These are phyloP conservation scores for Stromatinia cepivora DNA, from an alignment of 2,329 filamentous ascomycete species.

Conservation along the genomic window DNA sequence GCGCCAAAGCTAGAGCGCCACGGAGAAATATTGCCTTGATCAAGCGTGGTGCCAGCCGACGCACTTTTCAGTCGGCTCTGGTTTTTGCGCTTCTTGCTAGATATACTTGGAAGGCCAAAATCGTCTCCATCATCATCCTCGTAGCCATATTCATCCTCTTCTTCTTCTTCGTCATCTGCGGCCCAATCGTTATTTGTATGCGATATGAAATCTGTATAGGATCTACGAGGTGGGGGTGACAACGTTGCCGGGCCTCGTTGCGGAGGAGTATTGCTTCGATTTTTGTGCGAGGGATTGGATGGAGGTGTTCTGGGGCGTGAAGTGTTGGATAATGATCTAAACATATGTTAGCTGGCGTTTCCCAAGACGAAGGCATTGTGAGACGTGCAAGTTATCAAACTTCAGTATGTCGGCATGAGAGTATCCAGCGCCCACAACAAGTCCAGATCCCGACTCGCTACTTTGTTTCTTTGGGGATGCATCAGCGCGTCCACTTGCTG, in stretches of 20 bases:
- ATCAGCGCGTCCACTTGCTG: constrained; percentile 57
- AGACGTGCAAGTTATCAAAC: constrained; percentile 72
- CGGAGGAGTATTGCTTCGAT: constrained; percentile 58
- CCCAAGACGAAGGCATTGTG: background rate
- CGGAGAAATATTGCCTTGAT: constrained; percentile 32
- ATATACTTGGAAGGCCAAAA: constrained; percentile 89
- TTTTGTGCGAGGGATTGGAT: constrained; percentile 55
- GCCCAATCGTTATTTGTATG: constrained; percentile 83
- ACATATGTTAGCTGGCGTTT: constrained; percentile 38
- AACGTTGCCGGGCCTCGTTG: constrained; percentile 52
- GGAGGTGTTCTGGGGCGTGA: constrained; percentile 76
- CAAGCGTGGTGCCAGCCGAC: constrained; percentile 25
- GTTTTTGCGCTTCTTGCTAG: constrained; percentile 80
- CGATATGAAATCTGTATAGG: constrained; percentile 78
- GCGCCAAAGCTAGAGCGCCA: constrained; percentile 45
- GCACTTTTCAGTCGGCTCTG: constrained; percentile 42
- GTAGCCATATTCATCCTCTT: constrained; percentile 73
- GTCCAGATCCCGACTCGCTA: constrained; percentile 57
- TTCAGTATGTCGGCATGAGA: constrained; percentile 95
- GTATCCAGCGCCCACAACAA: constrained; percentile 91
- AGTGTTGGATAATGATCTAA: constrained; percentile 56
- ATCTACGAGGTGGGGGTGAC: constrained; percentile 66
- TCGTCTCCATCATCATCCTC: constrained; percentile 88
- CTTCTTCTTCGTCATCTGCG: constrained; percentile 65
- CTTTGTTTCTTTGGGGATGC: constrained; percentile 53